phyloP scores from a whole-genome alignment of 2,329 filamentous ascomycete genomes.

The Penicillium sp. region DNA sequence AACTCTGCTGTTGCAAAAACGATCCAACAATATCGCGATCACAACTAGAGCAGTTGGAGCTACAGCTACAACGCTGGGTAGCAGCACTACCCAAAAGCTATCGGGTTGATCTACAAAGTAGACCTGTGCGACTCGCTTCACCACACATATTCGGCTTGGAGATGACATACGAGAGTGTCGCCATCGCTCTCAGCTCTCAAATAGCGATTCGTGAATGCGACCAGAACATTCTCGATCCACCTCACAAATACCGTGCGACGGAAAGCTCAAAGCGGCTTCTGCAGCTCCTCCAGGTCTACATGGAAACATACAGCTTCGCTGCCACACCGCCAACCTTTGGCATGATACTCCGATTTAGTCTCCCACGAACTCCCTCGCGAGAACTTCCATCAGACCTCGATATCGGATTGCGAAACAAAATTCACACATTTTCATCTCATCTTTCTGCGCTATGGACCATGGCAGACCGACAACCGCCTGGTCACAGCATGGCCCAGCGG shows the following conservation, averaged over 20 bases:
- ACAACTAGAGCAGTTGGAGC: slow-evolving; percentile 32
- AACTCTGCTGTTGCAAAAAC: slow-evolving; percentile 32
- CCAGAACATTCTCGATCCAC: slow-evolving; percentile 19
- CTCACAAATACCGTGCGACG: slow-evolving; percentile 31
- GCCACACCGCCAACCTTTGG: slow-evolving; percentile 46
- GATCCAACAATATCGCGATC: slow-evolving; percentile 23
- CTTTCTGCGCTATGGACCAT: slow-evolving; percentile 31
- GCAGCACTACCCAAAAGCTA: slow-evolving; percentile 33
- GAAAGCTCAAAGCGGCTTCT: slow-evolving; percentile 39
- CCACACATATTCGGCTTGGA: slow-evolving; percentile 39
- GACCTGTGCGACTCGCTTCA: slow-evolving; percentile 24
- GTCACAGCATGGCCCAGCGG: not conserved
- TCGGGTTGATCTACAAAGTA: slow-evolving; percentile 31
- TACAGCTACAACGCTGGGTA: slow-evolving; percentile 36
- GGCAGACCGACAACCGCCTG: slow-evolving; percentile 9
- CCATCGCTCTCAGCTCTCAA: slow-evolving; percentile 27
- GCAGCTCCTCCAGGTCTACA: slow-evolving; percentile 38
- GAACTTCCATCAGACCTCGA: slow-evolving; percentile 24
- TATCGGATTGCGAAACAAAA: slow-evolving; percentile 27
- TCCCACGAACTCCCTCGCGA: slow-evolving; percentile 20
- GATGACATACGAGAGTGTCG: slow-evolving; percentile 36
- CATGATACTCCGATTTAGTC: slow-evolving; percentile 39
- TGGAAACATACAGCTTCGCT: slow-evolving; percentile 45
- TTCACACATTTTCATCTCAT: slow-evolving; percentile 32
- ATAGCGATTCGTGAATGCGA: slow-evolving; percentile 27